Evolutionary conservation across 1,284 basidiomycete genomes (phyloP), one percentile per base, ranked within the genome.

Genomic region (Heterobasidion occidentale): DNA sequence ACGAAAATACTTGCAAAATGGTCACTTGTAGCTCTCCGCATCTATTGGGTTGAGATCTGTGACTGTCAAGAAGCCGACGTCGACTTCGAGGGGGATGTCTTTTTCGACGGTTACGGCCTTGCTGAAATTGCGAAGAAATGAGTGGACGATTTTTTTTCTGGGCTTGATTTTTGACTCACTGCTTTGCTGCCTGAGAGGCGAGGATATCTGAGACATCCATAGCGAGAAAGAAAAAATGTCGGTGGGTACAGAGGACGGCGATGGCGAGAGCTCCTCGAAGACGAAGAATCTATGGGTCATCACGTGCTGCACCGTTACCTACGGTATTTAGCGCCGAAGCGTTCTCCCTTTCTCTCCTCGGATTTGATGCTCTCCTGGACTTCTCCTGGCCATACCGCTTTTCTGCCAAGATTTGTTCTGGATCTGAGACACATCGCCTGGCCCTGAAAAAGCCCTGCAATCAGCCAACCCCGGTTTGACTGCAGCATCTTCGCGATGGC

Each of bases 21-120:
- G 1, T 27, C 6, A 27, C 89, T 77, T 74, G 76, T 95, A 94
- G 62, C 78, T 81, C 56, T 89, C 86, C 44, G 80, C 77, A 68
- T 96, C 90, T 60, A 94, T 83, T 3, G 91, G 84, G 68, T 93
- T 95, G 7, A 81, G 79, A 74, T 99, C 96, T 57, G 92, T 92
- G 1, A 92, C 91, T 0, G 88, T 83, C 20, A 99, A 77, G 47
- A 90, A 81, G 15, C 91, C 94, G 8, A 87, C 67, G 72, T 99
- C 95, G 61, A 94, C 75, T 56, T 89, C 84, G 60, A 94, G 80
- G 2, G 92, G 86, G 9, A 84, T 86, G 55, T 91, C 86, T 69
- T 92, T 92, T 65, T 91, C 83, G 57, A 92, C 84, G 12, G 77
- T 71, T 48, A 83, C 75, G 38, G 83, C 77, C 72, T 87, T 83